Percentiles rank a stretch among this genome's conserved stretches.
These are phyloP conservation scores for Calonectria pseudoreteaudii DNA, from an alignment of 2,329 filamentous ascomycete genomes.

Conservation along the genomic window DNA sequence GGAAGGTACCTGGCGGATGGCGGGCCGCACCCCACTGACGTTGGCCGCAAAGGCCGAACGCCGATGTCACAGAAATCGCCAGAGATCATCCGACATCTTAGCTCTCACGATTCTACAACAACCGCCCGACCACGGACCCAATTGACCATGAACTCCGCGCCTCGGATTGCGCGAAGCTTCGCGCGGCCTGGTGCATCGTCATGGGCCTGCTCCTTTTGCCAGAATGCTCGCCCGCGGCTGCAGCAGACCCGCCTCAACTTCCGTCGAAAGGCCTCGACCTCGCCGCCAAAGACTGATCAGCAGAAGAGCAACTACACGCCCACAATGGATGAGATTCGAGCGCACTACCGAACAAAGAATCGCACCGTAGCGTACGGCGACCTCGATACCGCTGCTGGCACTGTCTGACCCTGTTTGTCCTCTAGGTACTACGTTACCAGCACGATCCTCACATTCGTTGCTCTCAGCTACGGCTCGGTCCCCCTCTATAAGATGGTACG, in stretches of 20 bases:
- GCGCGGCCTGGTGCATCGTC: conserved; percentile 39
- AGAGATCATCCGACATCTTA: conserved; percentile 40
- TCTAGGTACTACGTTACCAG: conserved; percentile 79
- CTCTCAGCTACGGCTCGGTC: conserved; percentile 84
- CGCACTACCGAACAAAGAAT: conserved; percentile 76
- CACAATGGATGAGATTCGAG: conserved; percentile 73
- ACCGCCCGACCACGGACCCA: conserved; percentile 22
- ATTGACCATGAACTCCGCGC: conserved; percentile 55
- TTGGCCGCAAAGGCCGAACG: conserved; percentile 36
- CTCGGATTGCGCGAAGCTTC: conserved; percentile 50
- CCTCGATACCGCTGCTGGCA: not conserved
- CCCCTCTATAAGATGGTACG: conserved; percentile 88
- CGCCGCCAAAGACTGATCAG: conserved; percentile 37
- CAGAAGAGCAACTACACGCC: conserved; percentile 42
- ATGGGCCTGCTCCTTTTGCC: conserved; percentile 55
- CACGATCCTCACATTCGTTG: conserved; percentile 82
- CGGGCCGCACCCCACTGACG: conserved; percentile 4
- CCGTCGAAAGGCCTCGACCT: conserved; percentile 48
- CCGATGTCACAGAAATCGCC: conserved; percentile 42
- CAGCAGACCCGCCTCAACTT: conserved; percentile 39
- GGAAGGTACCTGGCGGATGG: not conserved
- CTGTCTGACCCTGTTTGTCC: conserved; percentile 32
- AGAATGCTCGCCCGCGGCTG: conserved; percentile 45
- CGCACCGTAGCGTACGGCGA: conserved; percentile 62
- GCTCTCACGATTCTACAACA: conserved; percentile 25